Evolutionary conservation across 805 yeast genomes (phyloP).

Genomic region (Zygotorulaspora florentina): DNA sequence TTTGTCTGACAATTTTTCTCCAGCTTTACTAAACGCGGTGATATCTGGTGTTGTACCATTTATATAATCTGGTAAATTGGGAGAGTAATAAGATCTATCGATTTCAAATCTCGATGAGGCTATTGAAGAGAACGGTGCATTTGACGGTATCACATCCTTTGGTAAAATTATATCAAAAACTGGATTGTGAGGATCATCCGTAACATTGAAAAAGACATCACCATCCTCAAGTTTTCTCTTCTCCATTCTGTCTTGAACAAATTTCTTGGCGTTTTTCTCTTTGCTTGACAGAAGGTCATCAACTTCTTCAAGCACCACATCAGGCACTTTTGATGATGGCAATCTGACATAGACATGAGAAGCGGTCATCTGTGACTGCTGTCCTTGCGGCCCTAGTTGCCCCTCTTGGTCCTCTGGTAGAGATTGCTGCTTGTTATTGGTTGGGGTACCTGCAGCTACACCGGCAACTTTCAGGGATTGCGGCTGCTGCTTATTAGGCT

Average conservation of each 20-base stretch:
- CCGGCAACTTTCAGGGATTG: slow-evolving; percentile 15
- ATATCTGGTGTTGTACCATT: slow-evolving; percentile 28
- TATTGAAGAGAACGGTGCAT: slow-evolving; percentile 77
- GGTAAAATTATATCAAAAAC: slow-evolving; percentile 64
- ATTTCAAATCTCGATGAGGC: slow-evolving; percentile 64
- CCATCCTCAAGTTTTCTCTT: slow-evolving; percentile 64
- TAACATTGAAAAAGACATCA: slow-evolving; percentile 72
- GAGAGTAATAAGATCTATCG: slow-evolving; percentile 51
- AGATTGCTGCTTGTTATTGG: slow-evolving; percentile 5
- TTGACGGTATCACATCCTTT: slow-evolving; percentile 50
- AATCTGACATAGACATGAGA: slow-evolving; percentile 77
- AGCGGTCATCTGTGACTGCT: slow-evolving; percentile 22
- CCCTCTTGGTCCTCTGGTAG: slow-evolving; percentile 5
- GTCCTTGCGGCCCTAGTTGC: slow-evolving; percentile 9
- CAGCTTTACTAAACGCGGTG: slow-evolving; percentile 25
- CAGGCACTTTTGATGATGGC: slow-evolving; percentile 91
- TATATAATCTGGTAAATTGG: slow-evolving; percentile 29
- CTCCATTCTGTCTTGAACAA: slow-evolving; percentile 79
- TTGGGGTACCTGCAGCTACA: neutral
- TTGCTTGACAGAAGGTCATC: slow-evolving; percentile 69
- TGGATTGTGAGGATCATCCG: slow-evolving; percentile 85
- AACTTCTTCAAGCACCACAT: slow-evolving; percentile 81
- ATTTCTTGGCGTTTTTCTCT: slow-evolving; percentile 70
- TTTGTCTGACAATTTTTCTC: slow-evolving; percentile 28
- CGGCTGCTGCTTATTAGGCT: slow-evolving; percentile 22